Evolutionary conservation across 139 green algal species (phyloP).

Genomic region (Coelastrella sp.): DNA sequence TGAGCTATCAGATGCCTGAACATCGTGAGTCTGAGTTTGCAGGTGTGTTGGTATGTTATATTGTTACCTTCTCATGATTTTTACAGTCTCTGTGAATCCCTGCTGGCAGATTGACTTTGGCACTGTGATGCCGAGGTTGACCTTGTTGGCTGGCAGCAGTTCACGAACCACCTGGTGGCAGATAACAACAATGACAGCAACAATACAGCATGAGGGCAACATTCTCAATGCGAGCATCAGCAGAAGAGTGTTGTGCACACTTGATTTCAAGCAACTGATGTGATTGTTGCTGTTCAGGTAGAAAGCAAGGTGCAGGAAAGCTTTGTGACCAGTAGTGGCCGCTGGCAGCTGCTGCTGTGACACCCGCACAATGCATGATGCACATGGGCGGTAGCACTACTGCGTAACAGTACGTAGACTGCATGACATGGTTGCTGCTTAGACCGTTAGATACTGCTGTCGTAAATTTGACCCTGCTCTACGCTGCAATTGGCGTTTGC

Average conservation of each 20-base stretch:
- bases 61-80: slow-evolving; percentile 58
- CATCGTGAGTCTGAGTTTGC: no score
- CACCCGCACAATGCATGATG: no score
- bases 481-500: no score
- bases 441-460: no score
- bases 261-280: background rate
- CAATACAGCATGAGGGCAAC: background rate
- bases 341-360: no score
- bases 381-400: no score
- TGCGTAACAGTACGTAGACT: no score
- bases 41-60: background rate
- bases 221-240: background rate
- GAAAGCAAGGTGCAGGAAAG: no score
- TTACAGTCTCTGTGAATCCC: slow-evolving; percentile 52
- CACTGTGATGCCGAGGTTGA: slow-evolving; percentile 38
- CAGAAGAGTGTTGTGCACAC: background rate
- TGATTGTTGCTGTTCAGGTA: background rate
- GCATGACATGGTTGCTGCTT: no score
- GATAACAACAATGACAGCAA: background rate
- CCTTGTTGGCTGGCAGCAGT: slow-evolving; percentile 1
- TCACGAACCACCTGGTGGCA: slow-evolving; percentile 36
- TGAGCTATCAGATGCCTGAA: background rate
- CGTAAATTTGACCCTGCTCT: no score
- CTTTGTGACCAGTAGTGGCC: no score
- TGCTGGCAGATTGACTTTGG: slow-evolving; percentile 11